These are phyloP conservation scores for Suhomyces emberorum DNA, from an alignment of 805 yeast genomes.

Conservation along the genomic window DNA sequence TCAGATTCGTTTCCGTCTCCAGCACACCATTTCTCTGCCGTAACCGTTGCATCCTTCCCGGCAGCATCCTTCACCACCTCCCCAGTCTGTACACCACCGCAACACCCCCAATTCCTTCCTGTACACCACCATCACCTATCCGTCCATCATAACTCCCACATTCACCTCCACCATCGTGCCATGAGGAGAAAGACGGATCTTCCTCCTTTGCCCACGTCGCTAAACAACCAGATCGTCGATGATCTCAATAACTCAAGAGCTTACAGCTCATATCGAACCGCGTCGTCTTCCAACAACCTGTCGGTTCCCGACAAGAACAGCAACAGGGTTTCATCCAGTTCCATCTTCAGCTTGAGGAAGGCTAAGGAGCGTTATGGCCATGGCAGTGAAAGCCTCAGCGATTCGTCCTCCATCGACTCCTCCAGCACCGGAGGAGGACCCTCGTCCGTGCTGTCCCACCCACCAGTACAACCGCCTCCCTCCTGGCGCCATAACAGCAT, in stretches of 20 bases:
- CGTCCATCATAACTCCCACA: neutral
- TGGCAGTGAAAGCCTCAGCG: slow-evolving; percentile 21
- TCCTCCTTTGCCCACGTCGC: slow-evolving; percentile 4
- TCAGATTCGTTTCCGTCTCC: no score
- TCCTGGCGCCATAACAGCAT: slow-evolving; percentile 11
- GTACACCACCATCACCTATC: no score
- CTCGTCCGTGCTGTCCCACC: slow-evolving; percentile 3
- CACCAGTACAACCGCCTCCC: slow-evolving; percentile 1
- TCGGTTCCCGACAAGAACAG: slow-evolving; percentile 1
- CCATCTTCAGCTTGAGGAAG: slow-evolving; percentile 37
- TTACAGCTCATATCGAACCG: no score
- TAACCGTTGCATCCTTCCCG: no score
- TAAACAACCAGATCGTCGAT: slow-evolving; percentile 15
- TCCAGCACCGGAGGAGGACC: slow-evolving; percentile 9
- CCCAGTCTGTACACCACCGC: no score
- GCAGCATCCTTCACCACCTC: no score
- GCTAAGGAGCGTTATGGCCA: slow-evolving; percentile 15
- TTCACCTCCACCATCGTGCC: neutral
- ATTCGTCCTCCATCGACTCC: slow-evolving; percentile 30
- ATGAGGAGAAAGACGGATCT: slow-evolving; percentile 9
- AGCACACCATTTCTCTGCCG: no score
- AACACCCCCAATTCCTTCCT: no score
- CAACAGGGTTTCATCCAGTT: slow-evolving; percentile 28
- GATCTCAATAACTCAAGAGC: no score
- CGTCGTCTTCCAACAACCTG: no score